Percentiles rank a stretch among this genome's conserved stretches.
Evolutionary conservation across 2,329 filamentous ascomycete species (phyloP).

Genomic region (Colletotrichum sublineola): DNA sequence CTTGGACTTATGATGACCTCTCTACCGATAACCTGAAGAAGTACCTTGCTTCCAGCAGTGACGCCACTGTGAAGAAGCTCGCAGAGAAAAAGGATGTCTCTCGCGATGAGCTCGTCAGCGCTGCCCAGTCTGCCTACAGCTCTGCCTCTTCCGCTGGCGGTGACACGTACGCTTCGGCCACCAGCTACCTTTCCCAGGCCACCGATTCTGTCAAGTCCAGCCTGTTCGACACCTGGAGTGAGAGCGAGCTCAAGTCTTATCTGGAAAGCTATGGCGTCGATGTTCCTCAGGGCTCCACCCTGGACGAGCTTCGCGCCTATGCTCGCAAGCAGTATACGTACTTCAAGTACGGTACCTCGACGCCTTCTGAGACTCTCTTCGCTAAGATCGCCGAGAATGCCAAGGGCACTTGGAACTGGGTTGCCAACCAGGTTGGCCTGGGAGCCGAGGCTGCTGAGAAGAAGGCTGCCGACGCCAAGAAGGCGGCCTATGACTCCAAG

Average conservation of each 20-base stretch:
- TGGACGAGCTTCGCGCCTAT: constrained; percentile 78
- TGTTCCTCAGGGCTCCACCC: constrained; percentile 74
- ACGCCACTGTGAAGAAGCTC: constrained; percentile 69
- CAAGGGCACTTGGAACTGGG: constrained; percentile 65
- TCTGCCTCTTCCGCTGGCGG: constrained; percentile 72
- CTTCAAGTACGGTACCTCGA: constrained; percentile 81
- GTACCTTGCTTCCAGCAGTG: constrained; percentile 66
- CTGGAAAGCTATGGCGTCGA: constrained; percentile 82
- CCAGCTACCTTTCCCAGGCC: constrained; percentile 76
- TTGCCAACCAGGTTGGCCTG: constrained; percentile 61
- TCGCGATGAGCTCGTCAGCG: constrained; percentile 79
- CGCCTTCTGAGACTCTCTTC: constrained; percentile 74
- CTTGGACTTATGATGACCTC: constrained; percentile 86
- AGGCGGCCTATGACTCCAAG: constrained; percentile 46
- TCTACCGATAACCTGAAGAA: constrained; percentile 77
- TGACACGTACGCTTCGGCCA: constrained; percentile 73
- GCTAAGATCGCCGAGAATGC: constrained; percentile 70
- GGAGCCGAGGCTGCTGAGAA: constrained; percentile 62
- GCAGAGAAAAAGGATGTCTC: constrained; percentile 74
- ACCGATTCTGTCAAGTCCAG: constrained; percentile 75
- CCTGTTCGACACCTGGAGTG: constrained; percentile 80
- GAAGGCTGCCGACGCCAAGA: constrained; percentile 57
- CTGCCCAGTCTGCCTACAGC: constrained; percentile 71
- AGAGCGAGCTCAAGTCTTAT: constrained; percentile 81
- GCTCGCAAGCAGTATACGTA: constrained; percentile 81